Base-by-base conservation (phyloP, 2,329 filamentous ascomycete genomes). In the Mycosphaerella sp. region DNA sequence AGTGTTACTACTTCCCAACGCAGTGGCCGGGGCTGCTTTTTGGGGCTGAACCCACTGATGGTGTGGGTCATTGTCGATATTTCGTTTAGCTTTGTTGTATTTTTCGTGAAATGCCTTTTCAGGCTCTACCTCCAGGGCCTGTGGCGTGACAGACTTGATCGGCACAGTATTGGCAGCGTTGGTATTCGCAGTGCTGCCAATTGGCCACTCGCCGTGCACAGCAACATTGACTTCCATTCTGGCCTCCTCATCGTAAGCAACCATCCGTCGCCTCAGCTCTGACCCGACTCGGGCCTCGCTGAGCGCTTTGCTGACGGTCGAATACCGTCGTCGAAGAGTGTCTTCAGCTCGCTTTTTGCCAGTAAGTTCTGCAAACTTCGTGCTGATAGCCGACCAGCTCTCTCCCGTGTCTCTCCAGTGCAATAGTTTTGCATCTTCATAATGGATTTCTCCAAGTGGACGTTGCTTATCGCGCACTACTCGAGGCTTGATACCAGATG, bases 321-420 rank as follows among this genome's bases (percentile, higher is more conserved):
- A 31, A 34, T 45, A 55, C 6, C 59, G 53, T 29, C 21, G 40
- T 11, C 48, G 45, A 6, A 62, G 51, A 14, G 58, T 57, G 2
- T 53, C 50, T 21, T 32, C 41, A 6, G 39, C 11, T n/a, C 48
- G 44, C 3, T 23, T 38, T 4, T 31, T 21, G 10, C 52, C 56
- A 11, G 53, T 59, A 5, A 48, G 29, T 1, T 54, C 34, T 12
- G 55, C 17, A 26, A 46, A 54, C n/a, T 48, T 41, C 2, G 6
- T n/a, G 4, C 47, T 46, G 12, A 60, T 55, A 8, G 45, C 44
- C 1, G 40, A 10, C 51, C 56, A 62, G 7, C 23, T 34, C 12
- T 57, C 47, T 23, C 45, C 51, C 7, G 52, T 53, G 17, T 62
- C 58, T 12, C 56, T 36, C 60, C 55, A 59, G 3, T 51, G 36